These are phyloP conservation scores for Vaccinium myrtillus DNA, from an alignment of 148 eudicot genomes.

Conservation along the genomic window DNA sequence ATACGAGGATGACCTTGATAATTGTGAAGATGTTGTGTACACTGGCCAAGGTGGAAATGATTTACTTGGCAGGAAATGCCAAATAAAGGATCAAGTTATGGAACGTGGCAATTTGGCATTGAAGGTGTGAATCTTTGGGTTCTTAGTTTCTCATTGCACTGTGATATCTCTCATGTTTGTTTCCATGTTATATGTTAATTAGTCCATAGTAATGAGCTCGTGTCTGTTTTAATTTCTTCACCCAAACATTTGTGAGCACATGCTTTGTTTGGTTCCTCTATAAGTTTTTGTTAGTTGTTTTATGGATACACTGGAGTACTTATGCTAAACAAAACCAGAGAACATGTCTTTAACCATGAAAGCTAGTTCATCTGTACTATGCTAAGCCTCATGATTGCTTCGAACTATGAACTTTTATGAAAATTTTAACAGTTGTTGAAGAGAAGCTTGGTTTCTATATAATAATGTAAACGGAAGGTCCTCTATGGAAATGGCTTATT, in stretches of 20 bases:
- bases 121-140: constrained; percentile 41
- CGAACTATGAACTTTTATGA: no score
- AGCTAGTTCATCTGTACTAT: neutral
- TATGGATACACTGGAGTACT: neutral
- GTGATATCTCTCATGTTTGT: neutral
- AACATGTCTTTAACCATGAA: neutral
- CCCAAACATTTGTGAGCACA: no score
- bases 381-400: neutral
- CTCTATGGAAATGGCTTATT: no score
- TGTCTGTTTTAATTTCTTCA: neutral
- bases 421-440: no score
- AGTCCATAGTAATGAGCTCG: neutral
- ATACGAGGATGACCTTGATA: constrained; percentile 73
- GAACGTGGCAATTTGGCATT: constrained; percentile 62
- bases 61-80: constrained; percentile 64
- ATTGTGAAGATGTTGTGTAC: constrained; percentile 55
- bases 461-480: no score
- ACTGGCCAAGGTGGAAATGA: constrained; percentile 79
- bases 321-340: no score
- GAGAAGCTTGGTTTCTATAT: no score
- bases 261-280: neutral
- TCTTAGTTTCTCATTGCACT: neutral
- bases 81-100: constrained; percentile 50
- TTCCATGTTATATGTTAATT: neutral
- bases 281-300: neutral